Percentiles rank a stretch among this genome's conserved stretches.
Evolutionary conservation across 148 eudicot species (phyloP).

Genomic region (Heliosperma pusillum): DNA sequence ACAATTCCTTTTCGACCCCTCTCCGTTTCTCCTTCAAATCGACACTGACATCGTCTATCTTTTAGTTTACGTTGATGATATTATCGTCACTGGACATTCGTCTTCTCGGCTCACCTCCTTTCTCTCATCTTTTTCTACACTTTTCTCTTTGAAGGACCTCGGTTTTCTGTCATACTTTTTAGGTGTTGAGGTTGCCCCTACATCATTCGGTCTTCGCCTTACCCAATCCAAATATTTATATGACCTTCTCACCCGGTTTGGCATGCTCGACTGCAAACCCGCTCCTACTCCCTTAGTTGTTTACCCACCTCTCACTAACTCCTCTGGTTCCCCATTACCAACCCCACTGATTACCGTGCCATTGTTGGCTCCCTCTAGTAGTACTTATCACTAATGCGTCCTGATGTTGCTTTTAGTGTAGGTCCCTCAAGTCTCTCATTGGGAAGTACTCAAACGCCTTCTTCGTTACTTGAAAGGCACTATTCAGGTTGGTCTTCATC

Average conservation of each 20-base stretch:
- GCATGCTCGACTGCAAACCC: background rate
- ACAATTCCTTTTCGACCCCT: too few species aligned
- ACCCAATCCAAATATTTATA: background rate
- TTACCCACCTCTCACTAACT: background rate
- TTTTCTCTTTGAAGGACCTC: background rate
- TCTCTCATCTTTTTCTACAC: background rate
- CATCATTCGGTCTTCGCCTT: background rate
- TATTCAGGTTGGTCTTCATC: too few species aligned
- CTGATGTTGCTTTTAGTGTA: too few species aligned
- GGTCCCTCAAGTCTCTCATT: too few species aligned
- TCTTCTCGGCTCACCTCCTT: too few species aligned
- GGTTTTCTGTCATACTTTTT: background rate
- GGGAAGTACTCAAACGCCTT: too few species aligned
- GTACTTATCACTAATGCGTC: background rate
- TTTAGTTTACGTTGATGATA: too few species aligned
- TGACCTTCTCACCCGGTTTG: background rate
- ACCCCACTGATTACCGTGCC: background rate
- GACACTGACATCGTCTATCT: too few species aligned
- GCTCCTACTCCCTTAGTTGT: background rate
- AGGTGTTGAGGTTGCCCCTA: background rate
- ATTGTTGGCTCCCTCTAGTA: background rate
- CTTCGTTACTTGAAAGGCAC: too few species aligned
- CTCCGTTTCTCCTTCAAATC: background rate
- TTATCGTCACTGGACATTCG: too few species aligned
- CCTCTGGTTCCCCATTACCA: background rate